These are phyloP conservation scores for Houttuynia cordata DNA, from an alignment of 164 flowering plant genomes.

Conservation along the genomic window DNA sequence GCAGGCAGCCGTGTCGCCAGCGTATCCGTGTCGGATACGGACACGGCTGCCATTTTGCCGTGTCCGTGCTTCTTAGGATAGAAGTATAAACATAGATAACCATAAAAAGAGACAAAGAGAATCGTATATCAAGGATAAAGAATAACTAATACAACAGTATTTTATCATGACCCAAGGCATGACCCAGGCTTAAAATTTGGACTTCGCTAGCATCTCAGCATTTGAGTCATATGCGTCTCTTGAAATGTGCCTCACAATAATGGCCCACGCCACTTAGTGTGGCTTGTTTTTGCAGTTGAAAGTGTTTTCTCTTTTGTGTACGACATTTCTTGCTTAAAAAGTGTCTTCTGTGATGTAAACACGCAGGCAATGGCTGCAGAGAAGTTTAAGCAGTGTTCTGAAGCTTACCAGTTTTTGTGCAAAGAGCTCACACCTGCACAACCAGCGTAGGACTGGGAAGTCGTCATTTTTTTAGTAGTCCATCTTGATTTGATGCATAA, in stretches of 20 bases:
- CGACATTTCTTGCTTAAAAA: not conserved
- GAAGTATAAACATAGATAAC: too few species aligned
- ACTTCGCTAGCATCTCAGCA: not conserved
- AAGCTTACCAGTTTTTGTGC: constrained; percentile 65
- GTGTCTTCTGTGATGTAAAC: not conserved
- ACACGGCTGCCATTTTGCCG: too few species aligned
- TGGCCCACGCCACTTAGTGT: not conserved
- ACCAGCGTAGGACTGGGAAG: not conserved
- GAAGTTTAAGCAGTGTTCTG: constrained; percentile 57
- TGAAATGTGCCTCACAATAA: not conserved
- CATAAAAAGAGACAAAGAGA: not conserved
- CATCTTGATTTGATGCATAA: not conserved
- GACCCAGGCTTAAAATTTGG: not conserved
- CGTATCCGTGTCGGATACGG: too few species aligned
- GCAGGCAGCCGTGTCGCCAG: too few species aligned
- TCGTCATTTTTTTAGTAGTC: constrained; percentile 1
- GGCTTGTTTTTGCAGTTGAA: not conserved
- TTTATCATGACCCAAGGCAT: not conserved
- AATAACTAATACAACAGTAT: not conserved
- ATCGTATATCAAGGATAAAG: not conserved
- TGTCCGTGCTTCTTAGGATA: too few species aligned
- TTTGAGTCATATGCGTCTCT: not conserved
- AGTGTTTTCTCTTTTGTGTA: not conserved
- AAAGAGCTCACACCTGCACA: constrained; percentile 27
- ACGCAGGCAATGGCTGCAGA: constrained; percentile 65